Conservation (phyloP, 179 eudicot genomes). For the Camellia oleifera region DNA sequence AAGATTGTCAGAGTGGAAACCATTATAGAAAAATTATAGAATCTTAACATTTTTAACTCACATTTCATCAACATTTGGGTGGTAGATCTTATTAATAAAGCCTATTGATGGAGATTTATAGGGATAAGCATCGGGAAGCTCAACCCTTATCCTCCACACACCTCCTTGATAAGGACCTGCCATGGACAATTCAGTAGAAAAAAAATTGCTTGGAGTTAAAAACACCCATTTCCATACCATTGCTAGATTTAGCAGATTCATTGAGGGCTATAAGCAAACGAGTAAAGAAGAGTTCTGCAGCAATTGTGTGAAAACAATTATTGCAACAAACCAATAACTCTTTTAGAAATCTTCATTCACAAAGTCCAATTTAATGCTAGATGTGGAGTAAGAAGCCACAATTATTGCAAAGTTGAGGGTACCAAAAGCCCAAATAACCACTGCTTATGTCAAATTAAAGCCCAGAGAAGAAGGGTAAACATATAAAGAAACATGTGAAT, state of each 20-base stretch:
- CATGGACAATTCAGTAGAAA: not conserved
- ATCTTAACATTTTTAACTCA: constrained; percentile 20
- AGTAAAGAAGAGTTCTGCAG: not conserved
- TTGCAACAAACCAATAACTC: not conserved
- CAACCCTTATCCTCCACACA: constrained; percentile 55
- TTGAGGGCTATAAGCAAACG: not conserved
- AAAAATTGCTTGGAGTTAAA: not conserved
- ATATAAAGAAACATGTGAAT: too few species aligned
- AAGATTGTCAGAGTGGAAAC: constrained; percentile 1
- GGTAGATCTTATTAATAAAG: constrained; percentile 51
- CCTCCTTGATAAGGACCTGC: constrained; percentile 60
- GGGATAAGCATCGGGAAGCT: constrained; percentile 60
- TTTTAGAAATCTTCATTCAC: not conserved
- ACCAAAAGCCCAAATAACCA: too few species aligned
- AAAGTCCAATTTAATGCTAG: not conserved
- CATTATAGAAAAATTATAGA: not conserved
- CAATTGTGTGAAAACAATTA: not conserved
- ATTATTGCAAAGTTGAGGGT: too few species aligned
- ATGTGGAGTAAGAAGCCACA: too few species aligned
- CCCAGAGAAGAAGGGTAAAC: too few species aligned
- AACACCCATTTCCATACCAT: not conserved
- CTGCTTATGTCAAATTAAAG: too few species aligned
- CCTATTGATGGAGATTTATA: constrained; percentile 58
- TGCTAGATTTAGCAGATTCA: constrained; percentile 8
- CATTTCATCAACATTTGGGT: constrained; percentile 60